A percentile compares a stretch with the other conserved stretches of the same genome.
Evolutionary conservation across 495 filamentous ascomycete genomes (phyloP).

Genomic region (Aspergillus egyptiacus): DNA sequence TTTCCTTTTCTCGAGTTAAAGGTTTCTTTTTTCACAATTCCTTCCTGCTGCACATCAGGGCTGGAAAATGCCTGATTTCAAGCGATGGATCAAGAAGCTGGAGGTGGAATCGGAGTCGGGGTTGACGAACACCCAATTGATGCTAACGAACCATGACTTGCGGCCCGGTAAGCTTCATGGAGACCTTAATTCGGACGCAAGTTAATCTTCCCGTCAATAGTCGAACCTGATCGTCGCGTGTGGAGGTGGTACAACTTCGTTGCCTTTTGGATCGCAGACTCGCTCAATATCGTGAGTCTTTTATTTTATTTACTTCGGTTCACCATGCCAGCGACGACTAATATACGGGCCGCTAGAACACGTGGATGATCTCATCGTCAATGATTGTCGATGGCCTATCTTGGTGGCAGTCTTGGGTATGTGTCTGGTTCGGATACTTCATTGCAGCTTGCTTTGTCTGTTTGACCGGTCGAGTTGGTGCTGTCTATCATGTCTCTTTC

Average conservation of each 20-base stretch:
- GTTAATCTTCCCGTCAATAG: slow-evolving; percentile 31
- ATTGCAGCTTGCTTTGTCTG: slow-evolving; percentile 71
- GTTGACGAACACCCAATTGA: slow-evolving; percentile 75
- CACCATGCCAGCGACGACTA: slow-evolving; percentile 3
- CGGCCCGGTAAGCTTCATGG: slow-evolving; percentile 57
- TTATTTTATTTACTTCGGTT: neutral
- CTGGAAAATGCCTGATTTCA: slow-evolving; percentile 27
- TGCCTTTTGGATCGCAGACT: slow-evolving; percentile 89
- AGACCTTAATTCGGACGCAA: no score
- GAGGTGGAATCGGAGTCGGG: slow-evolving; percentile 72
- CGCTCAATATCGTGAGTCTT: slow-evolving; percentile 73
- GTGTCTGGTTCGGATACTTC: slow-evolving; percentile 77
- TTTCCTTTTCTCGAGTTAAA: neutral
- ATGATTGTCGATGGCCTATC: slow-evolving; percentile 73
- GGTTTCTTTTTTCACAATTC: no score
- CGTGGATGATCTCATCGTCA: slow-evolving; percentile 92
- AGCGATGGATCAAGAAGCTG: slow-evolving; percentile 45
- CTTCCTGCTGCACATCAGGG: neutral
- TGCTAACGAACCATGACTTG: slow-evolving; percentile 87
- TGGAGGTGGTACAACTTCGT: slow-evolving; percentile 89
- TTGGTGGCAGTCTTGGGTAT: slow-evolving; percentile 96
- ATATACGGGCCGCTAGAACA: slow-evolving; percentile 53
- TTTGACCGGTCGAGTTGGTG: slow-evolving; percentile 76
- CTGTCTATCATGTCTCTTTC: slow-evolving; percentile 86
- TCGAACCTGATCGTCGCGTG: slow-evolving; percentile 76